Evolutionary conservation across 495 filamentous ascomycete species (phyloP).

Genomic region (Penicillium cosmopolitanum): DNA sequence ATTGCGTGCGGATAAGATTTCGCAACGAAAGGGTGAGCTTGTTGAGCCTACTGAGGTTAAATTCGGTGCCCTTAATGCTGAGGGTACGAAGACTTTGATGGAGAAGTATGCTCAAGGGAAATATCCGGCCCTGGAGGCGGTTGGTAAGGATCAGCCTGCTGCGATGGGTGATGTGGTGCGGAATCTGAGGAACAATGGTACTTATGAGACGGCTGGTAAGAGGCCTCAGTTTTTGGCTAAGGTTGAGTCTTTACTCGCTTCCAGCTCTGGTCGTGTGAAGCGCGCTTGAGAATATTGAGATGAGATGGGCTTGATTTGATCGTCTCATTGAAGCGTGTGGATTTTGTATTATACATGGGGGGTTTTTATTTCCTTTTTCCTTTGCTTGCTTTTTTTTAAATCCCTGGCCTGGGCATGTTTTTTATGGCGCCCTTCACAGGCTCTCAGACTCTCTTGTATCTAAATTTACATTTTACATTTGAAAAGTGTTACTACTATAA

Average conservation of each 20-base stretch:
- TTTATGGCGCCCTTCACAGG: neutral
- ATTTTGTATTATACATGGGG: constrained; percentile 32
- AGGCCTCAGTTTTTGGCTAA: constrained; percentile 46
- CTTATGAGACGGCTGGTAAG: constrained; percentile 47
- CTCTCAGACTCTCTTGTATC: constrained; percentile 6
- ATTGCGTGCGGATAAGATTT: constrained; percentile 46
- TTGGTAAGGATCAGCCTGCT: constrained; percentile 26
- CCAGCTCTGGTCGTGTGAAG: constrained; percentile 30
- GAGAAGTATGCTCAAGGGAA: constrained; percentile 68
- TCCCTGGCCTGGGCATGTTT: neutral
- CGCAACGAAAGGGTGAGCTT: constrained; percentile 42
- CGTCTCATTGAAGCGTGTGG: neutral
- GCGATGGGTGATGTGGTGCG: constrained; percentile 40
- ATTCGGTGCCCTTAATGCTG: constrained; percentile 51
- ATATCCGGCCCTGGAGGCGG: constrained; percentile 32
- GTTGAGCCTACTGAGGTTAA: constrained; percentile 39
- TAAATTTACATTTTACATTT: constrained; percentile 25
- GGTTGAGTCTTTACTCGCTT: constrained; percentile 44
- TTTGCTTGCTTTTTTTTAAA: neutral
- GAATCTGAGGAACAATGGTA: constrained; percentile 49
- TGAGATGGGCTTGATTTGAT: neutral
- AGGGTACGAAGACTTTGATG: constrained; percentile 67
- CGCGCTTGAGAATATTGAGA: constrained; percentile 19
- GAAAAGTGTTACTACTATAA: constrained; percentile 8
- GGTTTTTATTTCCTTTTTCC: constrained; percentile 9